These are phyloP conservation scores for Coprinopsis marcescibilis DNA, from an alignment of 768 basidiomycete genomes.

Conservation along the genomic window DNA sequence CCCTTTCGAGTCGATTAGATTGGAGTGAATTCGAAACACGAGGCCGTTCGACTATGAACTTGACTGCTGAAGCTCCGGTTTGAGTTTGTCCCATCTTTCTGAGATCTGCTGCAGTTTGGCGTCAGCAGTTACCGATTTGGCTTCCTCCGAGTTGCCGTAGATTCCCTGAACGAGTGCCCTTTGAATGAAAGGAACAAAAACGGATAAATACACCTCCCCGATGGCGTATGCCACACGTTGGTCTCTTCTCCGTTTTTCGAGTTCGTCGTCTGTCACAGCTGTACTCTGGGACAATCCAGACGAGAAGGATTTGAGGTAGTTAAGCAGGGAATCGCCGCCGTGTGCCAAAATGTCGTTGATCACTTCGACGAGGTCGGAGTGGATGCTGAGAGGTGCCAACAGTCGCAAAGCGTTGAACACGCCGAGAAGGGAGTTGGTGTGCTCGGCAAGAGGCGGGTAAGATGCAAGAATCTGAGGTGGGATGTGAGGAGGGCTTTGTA, in stretches of 20 bases:
- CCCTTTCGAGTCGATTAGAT: too few relatives aligned
- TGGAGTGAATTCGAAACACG: neutral
- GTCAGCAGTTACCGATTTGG: neutral
- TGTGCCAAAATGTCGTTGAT: conserved; percentile 48
- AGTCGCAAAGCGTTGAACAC: conserved; percentile 78
- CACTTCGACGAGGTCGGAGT: conserved; percentile 39
- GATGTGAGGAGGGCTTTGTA: conserved; percentile 42
- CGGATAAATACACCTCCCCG: conserved; percentile 51
- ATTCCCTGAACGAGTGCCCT: conserved; percentile 72
- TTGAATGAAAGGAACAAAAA: conserved; percentile 66
- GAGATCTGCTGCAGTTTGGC: neutral
- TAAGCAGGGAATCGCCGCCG: conserved; percentile 40
- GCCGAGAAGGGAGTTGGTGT: conserved; percentile 66
- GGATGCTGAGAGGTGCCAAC: conserved; percentile 64
- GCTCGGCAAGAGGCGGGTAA: conserved; percentile 70
- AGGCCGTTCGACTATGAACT: neutral
- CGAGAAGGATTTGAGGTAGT: conserved; percentile 32
- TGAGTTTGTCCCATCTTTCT: conserved; percentile 6
- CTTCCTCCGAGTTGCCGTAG: conserved; percentile 37
- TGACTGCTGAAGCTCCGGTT: neutral
- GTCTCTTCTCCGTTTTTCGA: conserved; percentile 18
- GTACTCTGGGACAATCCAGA: conserved; percentile 6
- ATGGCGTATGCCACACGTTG: conserved; percentile 37
- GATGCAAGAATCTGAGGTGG: conserved; percentile 69
- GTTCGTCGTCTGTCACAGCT: conserved; percentile 13